phyloP scores from a whole-genome alignment of 2,329 filamentous ascomycete genomes.

The Dactylellina sp. region DNA sequence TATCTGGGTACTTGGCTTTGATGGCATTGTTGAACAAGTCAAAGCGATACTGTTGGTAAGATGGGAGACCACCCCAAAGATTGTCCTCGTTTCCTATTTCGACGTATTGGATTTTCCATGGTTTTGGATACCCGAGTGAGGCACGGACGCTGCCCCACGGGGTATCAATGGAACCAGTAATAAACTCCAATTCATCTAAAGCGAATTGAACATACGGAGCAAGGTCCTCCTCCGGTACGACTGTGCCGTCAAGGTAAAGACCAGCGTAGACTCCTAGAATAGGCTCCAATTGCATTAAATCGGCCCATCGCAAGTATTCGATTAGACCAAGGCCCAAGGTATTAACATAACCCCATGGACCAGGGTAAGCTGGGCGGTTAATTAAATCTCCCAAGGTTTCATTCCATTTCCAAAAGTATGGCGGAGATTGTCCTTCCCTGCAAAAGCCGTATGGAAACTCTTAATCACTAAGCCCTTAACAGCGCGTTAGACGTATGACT shows the following conservation, averaged over 20 bases:
- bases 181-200: conserved; percentile 74
- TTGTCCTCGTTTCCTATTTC: conserved; percentile 78
- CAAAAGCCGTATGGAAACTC: conserved; percentile 66
- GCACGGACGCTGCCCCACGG: conserved; percentile 72
- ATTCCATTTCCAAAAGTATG: conserved; percentile 61
- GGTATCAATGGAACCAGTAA: conserved; percentile 69
- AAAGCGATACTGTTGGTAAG: conserved; percentile 69
- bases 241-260: conserved; percentile 69
- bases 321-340: conserved; percentile 73
- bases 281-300: conserved; percentile 71
- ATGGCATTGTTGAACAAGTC: conserved; percentile 71
- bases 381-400: conserved; percentile 30
- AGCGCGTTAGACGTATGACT: conserved; percentile 59
- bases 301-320: conserved; percentile 73
- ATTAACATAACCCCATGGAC: conserved; percentile 66
- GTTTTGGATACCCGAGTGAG: conserved; percentile 71
- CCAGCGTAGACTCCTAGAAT: conserved; percentile 72
- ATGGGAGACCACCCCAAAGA: conserved; percentile 67
- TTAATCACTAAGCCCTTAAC: conserved; percentile 66
- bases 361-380: conserved; percentile 62
- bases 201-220: conserved; percentile 71
- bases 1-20: conserved; percentile 66
- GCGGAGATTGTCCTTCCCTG: conserved; percentile 59
- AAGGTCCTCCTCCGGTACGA: conserved; percentile 68
- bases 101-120: conserved; percentile 72